Evolutionary conservation across 2,329 filamentous ascomycete species (phyloP), one percentile per base, ranked within the genome.

Genomic region (Ophiobolus disseminans): DNA sequence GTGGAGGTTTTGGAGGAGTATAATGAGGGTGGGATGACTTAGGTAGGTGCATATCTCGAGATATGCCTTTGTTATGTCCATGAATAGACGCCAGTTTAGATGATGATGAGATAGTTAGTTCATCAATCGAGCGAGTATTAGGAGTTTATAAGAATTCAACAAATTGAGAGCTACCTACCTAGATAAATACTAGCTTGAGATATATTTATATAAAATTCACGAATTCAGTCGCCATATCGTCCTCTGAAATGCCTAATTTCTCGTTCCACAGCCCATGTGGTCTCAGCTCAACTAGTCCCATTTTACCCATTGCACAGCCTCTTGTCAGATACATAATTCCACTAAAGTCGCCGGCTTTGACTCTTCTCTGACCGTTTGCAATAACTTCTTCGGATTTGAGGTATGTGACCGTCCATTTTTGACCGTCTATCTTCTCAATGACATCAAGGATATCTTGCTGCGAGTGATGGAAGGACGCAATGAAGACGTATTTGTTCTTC

Each of bases 1-100:
- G 6, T 54, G 35, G 50, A 58, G 26, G 43, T 57, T 14, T 25
- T 63, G 20, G 28, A 45, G 10, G 56, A 55, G 50, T 64, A 64
- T 37, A 13, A 22, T 25, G 43, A 21, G 21, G n/a, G n/a, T 45
- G 21, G 16, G 25, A 3, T 9, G 25, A 28, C 10, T 28, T 5
- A 3, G 25, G 3, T 5, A 28, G 25, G 25, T 28, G 5, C 2
- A 2, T 28, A 9, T 9, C 5, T 28, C 25, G 25, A 28, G 25
- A 28, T 5, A n/a, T 28, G 25, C 3, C n/a, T 28, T 28, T 3
- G 5, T 28, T n/a, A 9, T 28, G n/a, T n/a, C n/a, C n/a, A n/a
- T n/a, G n/a, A n/a, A n/a, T n/a, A n/a, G n/a, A n/a, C n/a, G n/a
- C n/a, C n/a, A n/a, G n/a, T n/a, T n/a, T n/a, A n/a, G n/a, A n/a